These are phyloP conservation scores for Candida oleophila DNA, from an alignment of 805 yeast genomes.

Conservation along the genomic window DNA sequence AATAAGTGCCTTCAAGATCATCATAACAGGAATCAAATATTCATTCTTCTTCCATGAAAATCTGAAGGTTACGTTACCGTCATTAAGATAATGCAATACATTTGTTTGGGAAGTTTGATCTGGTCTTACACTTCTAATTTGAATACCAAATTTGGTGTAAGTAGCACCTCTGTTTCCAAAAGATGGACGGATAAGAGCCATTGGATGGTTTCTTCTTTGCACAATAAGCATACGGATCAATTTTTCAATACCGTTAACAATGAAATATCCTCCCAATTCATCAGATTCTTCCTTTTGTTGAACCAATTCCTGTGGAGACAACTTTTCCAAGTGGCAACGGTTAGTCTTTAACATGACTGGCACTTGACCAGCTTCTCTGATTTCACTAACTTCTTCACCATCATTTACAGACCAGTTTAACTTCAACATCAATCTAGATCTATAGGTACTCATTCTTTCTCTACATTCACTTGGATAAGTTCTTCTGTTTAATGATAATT, in stretches of 20 bases:
- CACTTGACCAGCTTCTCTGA: conserved; percentile 86
- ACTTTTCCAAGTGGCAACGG: conserved; percentile 83
- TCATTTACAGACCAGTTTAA: conserved; percentile 86
- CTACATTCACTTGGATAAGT: conserved; percentile 80
- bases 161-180: conserved; percentile 92
- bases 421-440: conserved; percentile 74
- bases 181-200: conserved; percentile 95
- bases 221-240: conserved; percentile 96
- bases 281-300: conserved; percentile 84
- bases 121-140: conserved; percentile 89
- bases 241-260: conserved; percentile 96
- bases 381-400: conserved; percentile 76
- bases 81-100: conserved; percentile 91
- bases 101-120: conserved; percentile 98
- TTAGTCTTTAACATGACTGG: conserved; percentile 91
- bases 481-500: conserved; percentile 71
- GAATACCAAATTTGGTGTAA: conserved; percentile 88
- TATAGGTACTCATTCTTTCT: conserved; percentile 83
- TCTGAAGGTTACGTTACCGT: conserved; percentile 94
- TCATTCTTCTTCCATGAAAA: conserved; percentile 98
- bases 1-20: conserved; percentile 85
- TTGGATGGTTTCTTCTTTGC: conserved; percentile 95
- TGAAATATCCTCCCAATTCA: conserved; percentile 94
- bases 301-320: conserved; percentile 82
- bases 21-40: conserved; percentile 87